phyloP scores from a whole-genome alignment of 2,329 filamentous ascomycete species.

The Fusarium sp. region DNA sequence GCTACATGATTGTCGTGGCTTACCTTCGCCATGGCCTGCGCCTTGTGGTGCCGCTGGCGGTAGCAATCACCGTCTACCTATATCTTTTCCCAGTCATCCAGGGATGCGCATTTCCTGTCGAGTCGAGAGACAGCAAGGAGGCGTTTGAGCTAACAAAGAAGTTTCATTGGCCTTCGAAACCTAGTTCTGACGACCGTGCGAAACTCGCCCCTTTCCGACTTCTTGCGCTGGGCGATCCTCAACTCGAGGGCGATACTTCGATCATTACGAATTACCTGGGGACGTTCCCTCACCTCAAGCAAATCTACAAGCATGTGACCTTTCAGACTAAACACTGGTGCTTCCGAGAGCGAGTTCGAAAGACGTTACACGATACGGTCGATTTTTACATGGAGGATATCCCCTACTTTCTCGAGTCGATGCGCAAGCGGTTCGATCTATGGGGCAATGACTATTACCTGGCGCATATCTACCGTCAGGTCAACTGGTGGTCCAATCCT shows the following conservation, averaged over 20 bases:
- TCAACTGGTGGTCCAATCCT: constrained; percentile 86
- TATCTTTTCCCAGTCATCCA: constrained; percentile 89
- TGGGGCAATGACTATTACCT: constrained; percentile 96
- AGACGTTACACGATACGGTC: constrained; percentile 68
- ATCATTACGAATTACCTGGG: constrained; percentile 71
- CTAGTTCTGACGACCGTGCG: constrained; percentile 35
- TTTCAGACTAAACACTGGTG: constrained; percentile 60
- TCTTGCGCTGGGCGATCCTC: constrained; percentile 89
- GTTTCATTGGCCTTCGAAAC: constrained; percentile 56
- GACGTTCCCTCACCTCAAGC: constrained; percentile 65
- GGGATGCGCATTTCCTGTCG: constrained; percentile 82
- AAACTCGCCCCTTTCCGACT: constrained; percentile 81
- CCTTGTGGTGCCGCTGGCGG: constrained; percentile 69
- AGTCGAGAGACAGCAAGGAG: constrained; percentile 50
- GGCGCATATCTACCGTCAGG: constrained; percentile 87
- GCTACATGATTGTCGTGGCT: constrained; percentile 66
- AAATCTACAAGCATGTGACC: constrained; percentile 60
- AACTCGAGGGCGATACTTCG: constrained; percentile 91
- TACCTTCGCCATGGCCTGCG: constrained; percentile 69
- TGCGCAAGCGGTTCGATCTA: constrained; percentile 86
- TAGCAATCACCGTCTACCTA: constrained; percentile 80
- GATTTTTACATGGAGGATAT: constrained; percentile 77
- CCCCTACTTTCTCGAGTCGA: constrained; percentile 72
- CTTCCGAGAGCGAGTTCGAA: constrained; percentile 64
- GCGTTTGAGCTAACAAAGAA: constrained; percentile 54